A percentile compares a stretch with the other conserved stretches of the same genome.
Conservation (phyloP, 192 early-diverging fungal genomes). For the Gryganskiella cystojenkinii region DNA sequence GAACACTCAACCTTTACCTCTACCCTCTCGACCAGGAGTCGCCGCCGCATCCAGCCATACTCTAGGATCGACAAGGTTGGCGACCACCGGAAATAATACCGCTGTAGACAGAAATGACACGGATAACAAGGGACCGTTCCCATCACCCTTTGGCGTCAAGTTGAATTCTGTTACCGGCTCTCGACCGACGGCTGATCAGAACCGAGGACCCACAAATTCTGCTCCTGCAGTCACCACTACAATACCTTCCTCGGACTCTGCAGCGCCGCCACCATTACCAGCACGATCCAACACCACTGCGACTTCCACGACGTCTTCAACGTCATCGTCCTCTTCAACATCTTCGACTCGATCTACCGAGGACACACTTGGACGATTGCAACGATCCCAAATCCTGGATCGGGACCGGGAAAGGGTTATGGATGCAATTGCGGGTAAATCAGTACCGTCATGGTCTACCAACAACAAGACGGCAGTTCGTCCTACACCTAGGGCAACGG, state of each 20-base stretch:
- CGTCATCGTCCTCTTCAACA: background rate
- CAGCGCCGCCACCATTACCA: conserved; percentile 20
- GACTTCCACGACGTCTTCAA: conserved; percentile 5
- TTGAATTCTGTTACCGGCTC: conserved; percentile 23
- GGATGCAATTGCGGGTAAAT: too few relatives aligned
- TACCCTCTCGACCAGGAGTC: conserved; percentile 17
- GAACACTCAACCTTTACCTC: conserved; percentile 32
- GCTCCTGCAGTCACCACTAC: background rate
- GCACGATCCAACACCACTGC: conserved; percentile 26
- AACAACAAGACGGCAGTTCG: background rate
- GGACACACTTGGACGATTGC: background rate
- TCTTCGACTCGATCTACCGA: conserved; percentile 1
- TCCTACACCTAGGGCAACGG: background rate
- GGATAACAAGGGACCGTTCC: background rate
- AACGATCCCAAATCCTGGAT: too few relatives aligned
- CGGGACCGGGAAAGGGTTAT: too few relatives aligned
- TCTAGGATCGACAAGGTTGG: background rate
- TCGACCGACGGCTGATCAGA: too few relatives aligned
- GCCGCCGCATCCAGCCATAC: background rate
- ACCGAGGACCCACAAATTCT: background rate
- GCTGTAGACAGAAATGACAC: background rate
- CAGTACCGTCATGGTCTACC: background rate
- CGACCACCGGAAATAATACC: background rate
- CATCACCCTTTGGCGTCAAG: conserved; percentile 30
- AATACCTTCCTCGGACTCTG: background rate